A percentile compares a stretch with the other conserved stretches of the same genome.
phyloP scores from a whole-genome alignment of 495 filamentous ascomycete genomes.

The Amniculicola lignicola region DNA sequence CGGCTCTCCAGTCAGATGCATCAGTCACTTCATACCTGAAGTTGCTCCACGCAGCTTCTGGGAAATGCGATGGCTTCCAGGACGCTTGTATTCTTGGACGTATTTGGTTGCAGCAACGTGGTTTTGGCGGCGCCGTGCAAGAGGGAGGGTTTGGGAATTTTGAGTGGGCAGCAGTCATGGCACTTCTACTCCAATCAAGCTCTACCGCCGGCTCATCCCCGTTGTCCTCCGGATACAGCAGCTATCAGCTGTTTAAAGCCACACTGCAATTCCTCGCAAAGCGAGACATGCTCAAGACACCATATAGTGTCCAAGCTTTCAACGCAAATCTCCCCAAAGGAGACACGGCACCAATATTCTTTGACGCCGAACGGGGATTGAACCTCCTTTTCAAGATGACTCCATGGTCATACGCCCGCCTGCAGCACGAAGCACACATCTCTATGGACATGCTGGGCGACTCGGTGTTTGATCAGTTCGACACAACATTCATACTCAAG shows the following conservation, averaged over 20 bases:
- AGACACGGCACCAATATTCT: conserved; percentile 50
- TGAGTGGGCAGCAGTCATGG: conserved; percentile 76
- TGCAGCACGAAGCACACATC: conserved; percentile 67
- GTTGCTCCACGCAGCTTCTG: conserved; percentile 61
- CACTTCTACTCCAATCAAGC: conserved; percentile 66
- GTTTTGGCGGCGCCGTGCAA: conserved; percentile 62
- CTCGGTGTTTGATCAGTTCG: conserved; percentile 73
- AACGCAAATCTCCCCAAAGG: conserved; percentile 38
- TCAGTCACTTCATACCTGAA: conserved; percentile 70
- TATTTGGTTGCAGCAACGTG: conserved; percentile 85
- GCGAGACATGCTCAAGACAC: conserved; percentile 62
- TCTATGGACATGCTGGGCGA: conserved; percentile 73
- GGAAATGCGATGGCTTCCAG: conserved; percentile 65
- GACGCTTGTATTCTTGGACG: conserved; percentile 83
- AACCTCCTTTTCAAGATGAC: conserved; percentile 94
- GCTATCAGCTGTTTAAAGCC: conserved; percentile 92
- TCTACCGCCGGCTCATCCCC: conserved; percentile 62
- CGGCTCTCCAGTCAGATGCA: conserved; percentile 74
- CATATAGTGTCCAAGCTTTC: conserved; percentile 52
- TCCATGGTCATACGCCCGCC: conserved; percentile 69
- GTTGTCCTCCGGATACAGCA: conserved; percentile 75
- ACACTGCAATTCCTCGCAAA: conserved; percentile 76
- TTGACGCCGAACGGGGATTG: conserved; percentile 66
- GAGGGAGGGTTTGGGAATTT: conserved; percentile 91
- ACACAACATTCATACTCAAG: conserved; percentile 73